Evolutionary conservation across 75 land plant species (phyloP), one percentile per base, ranked within the genome.

Genomic region (Cryptomeria japonica): DNA sequence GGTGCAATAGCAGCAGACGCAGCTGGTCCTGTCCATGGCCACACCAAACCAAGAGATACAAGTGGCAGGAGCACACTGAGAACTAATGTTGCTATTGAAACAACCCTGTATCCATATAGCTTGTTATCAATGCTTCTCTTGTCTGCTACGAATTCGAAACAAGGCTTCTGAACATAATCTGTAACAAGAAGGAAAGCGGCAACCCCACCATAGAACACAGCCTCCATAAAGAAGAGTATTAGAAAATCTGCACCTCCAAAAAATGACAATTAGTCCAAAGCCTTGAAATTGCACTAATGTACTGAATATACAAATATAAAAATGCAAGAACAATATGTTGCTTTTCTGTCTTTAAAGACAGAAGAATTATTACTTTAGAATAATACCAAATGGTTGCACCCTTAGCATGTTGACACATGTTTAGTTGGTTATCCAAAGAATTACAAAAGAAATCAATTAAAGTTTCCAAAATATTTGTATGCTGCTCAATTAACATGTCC

Each of bases 1-100:
- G 99, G 99, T 64, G 96, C 93, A 72, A 98, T 92, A 82, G 99
- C 98, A 79, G 99, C 99, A 77, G 97, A 96, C 49, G 99, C 99
- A 73, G 99, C 99, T 31, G 99, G 99, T 31, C 99, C 99, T 58
- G 97, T 98, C 96, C 97, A 98, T n/a, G 98, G 97, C 99, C 99
- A 98, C 42, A 97, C 97, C 84, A 97, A 87, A 46, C 94, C 97
- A 94, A 98, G 94, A 55, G 96, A 92, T 72, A 94, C 93, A 84
- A 97, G 87, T 34, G 99, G 99, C 58, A 97, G 93, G 88, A 94
- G 86, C 85, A 97, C 91, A 76, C 94, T 96, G 44, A 98, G 94
- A 12, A 91, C 93, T 86, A 95, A 87, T 15, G 93, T 92, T 28
- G 93, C 93, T n/a, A 91, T 93, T 86, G 97, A 92, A 84, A 97